Evolutionary conservation across 2,329 filamentous ascomycete genomes (phyloP).

Genomic region (Pseudopithomyces maydicus): DNA sequence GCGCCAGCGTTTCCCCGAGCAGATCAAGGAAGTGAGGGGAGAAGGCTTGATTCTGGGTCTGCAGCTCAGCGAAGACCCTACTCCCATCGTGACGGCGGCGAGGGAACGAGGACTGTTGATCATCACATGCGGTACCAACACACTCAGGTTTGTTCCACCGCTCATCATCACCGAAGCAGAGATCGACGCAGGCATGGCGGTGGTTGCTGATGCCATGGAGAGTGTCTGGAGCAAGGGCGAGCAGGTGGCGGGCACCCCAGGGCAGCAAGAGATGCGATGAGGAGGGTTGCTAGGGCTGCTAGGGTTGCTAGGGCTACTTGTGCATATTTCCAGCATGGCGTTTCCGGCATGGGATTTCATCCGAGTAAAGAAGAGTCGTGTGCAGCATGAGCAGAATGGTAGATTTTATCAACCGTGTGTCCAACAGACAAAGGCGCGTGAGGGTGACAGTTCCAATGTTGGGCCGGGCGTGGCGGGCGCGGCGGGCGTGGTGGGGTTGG

Average conservation of each 20-base stretch:
- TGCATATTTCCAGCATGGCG: constrained; percentile 23
- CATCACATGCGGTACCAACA: constrained; percentile 93
- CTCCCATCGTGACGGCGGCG: constrained; percentile 79
- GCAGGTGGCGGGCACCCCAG: constrained; percentile 34
- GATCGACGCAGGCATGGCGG: constrained; percentile 76
- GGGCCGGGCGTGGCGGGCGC: too few species aligned
- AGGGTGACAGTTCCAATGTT: too few species aligned
- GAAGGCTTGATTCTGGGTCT: constrained; percentile 84
- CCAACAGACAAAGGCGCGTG: too few species aligned
- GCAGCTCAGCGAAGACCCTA: constrained; percentile 76
- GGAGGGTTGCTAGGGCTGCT: background rate
- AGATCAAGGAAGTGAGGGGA: constrained; percentile 81
- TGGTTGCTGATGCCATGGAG: constrained; percentile 71
- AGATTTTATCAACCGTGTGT: background rate
- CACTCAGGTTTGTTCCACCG: constrained; percentile 87
- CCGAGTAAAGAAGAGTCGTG: background rate
- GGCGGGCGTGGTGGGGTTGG: too few species aligned
- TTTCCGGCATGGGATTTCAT: constrained; percentile 13
- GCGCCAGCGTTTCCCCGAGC: constrained; percentile 66
- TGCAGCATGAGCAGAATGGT: background rate
- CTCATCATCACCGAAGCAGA: constrained; percentile 79
- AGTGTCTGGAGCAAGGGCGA: constrained; percentile 55
- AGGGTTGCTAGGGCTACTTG: too few species aligned
- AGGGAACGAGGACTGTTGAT: constrained; percentile 85
- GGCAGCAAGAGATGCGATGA: constrained; percentile 41